Conservation (phyloP, 768 basidiomycete genomes). For the Hypholoma fasciculare region DNA sequence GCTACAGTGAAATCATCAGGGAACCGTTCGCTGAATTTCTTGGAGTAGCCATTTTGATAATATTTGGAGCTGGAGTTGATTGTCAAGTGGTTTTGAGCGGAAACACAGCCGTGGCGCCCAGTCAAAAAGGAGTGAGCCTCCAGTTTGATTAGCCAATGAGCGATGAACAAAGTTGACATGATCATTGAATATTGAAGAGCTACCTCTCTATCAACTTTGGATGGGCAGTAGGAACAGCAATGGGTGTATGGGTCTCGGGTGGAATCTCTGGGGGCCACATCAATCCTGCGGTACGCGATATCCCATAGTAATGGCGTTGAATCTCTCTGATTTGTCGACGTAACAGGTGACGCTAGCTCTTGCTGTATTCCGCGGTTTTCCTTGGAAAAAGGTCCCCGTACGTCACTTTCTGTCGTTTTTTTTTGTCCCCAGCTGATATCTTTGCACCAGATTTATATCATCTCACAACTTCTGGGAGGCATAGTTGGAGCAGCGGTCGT, state of each 20-base stretch:
- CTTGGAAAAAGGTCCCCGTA: conserved; percentile 77
- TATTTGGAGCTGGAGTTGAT: conserved; percentile 59
- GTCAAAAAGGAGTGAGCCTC: conserved; percentile 55
- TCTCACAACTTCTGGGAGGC: conserved; percentile 61
- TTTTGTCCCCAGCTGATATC: neutral
- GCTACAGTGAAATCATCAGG: conserved; percentile 42
- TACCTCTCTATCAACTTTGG: conserved; percentile 52
- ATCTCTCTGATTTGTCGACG: neutral
- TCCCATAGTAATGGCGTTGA: neutral
- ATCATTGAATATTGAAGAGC: conserved; percentile 31
- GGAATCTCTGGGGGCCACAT: conserved; percentile 76
- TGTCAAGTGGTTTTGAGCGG: conserved; percentile 57
- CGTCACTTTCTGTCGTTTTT: conserved; percentile 1
- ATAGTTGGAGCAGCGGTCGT: conserved; percentile 55
- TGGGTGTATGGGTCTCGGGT: conserved; percentile 69
- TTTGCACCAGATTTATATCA: conserved; percentile 23
- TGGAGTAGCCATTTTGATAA: conserved; percentile 56
- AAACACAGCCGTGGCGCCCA: conserved; percentile 42
- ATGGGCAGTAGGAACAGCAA: conserved; percentile 59
- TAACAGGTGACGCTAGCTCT: conserved; percentile 66
- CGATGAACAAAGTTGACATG: neutral
- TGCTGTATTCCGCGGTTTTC: conserved; percentile 71
- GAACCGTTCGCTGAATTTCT: conserved; percentile 69
- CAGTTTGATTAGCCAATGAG: neutral
- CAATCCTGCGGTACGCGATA: conserved; percentile 60